phyloP scores from a whole-genome alignment of 192 early-diverging fungal genomes.

The Coemansia sp. region DNA sequence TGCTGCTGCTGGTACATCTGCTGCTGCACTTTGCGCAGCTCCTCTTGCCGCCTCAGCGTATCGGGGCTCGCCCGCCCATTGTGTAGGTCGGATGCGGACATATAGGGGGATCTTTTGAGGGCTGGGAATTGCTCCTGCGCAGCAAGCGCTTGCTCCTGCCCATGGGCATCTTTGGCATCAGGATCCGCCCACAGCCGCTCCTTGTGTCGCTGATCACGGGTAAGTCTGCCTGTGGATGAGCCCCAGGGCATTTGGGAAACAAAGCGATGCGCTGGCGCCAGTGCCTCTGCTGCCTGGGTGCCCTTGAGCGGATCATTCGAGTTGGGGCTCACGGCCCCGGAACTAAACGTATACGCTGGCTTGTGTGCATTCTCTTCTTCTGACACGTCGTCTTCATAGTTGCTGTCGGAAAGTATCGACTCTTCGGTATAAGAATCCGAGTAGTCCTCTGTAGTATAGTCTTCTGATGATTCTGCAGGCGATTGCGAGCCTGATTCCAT shows the following conservation, averaged over 20 bases:
- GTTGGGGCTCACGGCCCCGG: slow-evolving; percentile 30
- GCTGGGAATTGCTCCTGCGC: slow-evolving; percentile 6
- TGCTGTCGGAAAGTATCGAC: slow-evolving; percentile 43
- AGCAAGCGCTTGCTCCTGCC: not conserved
- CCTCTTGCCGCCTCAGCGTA: slow-evolving; percentile 11
- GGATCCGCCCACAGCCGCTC: slow-evolving; percentile 45
- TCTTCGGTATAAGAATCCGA: slow-evolving; percentile 45
- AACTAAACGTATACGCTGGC: slow-evolving; percentile 22
- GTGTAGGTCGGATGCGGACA: not conserved
- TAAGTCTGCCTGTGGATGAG: slow-evolving; percentile 37
- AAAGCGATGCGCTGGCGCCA: slow-evolving; percentile 44
- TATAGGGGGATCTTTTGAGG: not conserved
- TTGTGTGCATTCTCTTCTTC: slow-evolving; percentile 1
- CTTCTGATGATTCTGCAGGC: slow-evolving; percentile 11
- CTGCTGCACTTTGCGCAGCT: slow-evolving; percentile 18
- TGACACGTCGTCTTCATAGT: slow-evolving; percentile 9
- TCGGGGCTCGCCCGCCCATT: not conserved
- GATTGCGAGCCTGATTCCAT: slow-evolving; percentile 17
- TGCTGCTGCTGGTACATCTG: slow-evolving; percentile 23
- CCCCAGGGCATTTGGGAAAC: slow-evolving; percentile 53
- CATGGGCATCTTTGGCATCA: not conserved
- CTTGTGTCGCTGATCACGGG: slow-evolving; percentile 42
- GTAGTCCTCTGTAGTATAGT: slow-evolving; percentile 35
- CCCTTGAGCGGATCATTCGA: slow-evolving; percentile 5
- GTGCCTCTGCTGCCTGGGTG: slow-evolving; percentile 17